Conservation (phyloP, 768 basidiomycete genomes). For the Sporobolomyces roseus region DNA sequence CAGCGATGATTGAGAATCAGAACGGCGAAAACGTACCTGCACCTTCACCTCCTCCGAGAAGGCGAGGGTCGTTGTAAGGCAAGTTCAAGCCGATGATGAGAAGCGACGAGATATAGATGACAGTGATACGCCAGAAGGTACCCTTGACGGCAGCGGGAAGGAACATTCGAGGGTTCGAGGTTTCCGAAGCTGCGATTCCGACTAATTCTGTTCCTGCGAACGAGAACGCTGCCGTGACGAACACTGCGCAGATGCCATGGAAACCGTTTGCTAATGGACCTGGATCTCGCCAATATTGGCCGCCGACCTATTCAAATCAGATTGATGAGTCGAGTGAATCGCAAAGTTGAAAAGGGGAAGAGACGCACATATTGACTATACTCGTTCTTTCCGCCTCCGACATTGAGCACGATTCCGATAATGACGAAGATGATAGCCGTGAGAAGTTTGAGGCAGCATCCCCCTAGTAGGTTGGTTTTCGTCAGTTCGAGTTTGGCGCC, state of each 20-base stretch:
- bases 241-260: slow-evolving; percentile 62
- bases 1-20: background rate
- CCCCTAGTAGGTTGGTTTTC: slow-evolving; percentile 63
- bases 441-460: slow-evolving; percentile 73
- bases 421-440: slow-evolving; percentile 76
- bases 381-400: slow-evolving; percentile 60
- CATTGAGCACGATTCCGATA: slow-evolving; percentile 71
- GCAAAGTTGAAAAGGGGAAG: background rate
- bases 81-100: slow-evolving; percentile 50
- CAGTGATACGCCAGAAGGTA: slow-evolving; percentile 63
- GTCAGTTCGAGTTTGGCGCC: slow-evolving; percentile 35
- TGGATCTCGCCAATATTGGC: slow-evolving; percentile 57
- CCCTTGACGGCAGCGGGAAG: slow-evolving; percentile 84
- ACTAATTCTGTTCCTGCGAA: slow-evolving; percentile 75
- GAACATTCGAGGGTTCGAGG: slow-evolving; percentile 69
- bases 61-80: slow-evolving; percentile 55
- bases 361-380: slow-evolving; percentile 48
- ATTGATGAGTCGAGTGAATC: background rate
- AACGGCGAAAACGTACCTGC: slow-evolving; percentile 34
- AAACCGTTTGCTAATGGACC: slow-evolving; percentile 63
- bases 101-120: slow-evolving; percentile 57
- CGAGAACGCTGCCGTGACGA: slow-evolving; percentile 71
- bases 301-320: slow-evolving; percentile 8
- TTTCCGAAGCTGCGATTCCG: slow-evolving; percentile 85
- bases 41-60: slow-evolving; percentile 48